Evolutionary conservation across 305 asterid species (phyloP).

Genomic region (Fraxinus greggii): DNA sequence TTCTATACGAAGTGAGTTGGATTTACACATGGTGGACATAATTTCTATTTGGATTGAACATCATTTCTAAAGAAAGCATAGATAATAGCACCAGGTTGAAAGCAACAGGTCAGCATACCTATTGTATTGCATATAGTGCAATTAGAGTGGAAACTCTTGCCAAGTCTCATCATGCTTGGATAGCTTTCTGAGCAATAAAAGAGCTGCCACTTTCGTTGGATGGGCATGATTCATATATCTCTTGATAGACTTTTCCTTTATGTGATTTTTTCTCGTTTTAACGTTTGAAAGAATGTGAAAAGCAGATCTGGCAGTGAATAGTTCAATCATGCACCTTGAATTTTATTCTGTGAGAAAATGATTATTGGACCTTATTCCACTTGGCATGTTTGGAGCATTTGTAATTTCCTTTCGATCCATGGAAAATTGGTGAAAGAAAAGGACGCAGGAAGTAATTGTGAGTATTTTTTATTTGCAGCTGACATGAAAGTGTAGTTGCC

Average conservation of each 20-base stretch:
- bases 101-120: neutral
- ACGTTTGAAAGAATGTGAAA: neutral
- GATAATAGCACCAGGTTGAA: neutral
- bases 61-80: neutral
- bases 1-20: neutral
- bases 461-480: neutral
- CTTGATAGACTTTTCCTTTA: neutral
- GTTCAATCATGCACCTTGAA: neutral
- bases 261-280: neutral
- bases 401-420: neutral
- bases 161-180: neutral
- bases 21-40: neutral
- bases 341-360: neutral
- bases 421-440: slow-evolving; percentile 2
- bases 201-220: neutral
- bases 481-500: slow-evolving; percentile 11
- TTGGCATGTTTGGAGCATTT: neutral
- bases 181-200: neutral
- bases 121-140: neutral
- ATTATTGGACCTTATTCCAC: neutral
- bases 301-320: neutral
- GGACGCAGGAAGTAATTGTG: neutral
- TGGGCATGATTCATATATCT: neutral
- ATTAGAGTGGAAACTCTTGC: neutral
- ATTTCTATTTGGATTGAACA: neutral